Evolutionary conservation across 441 rosid genomes (phyloP), one percentile per base, ranked within the genome.

Genomic region (Populus hybrid): DNA sequence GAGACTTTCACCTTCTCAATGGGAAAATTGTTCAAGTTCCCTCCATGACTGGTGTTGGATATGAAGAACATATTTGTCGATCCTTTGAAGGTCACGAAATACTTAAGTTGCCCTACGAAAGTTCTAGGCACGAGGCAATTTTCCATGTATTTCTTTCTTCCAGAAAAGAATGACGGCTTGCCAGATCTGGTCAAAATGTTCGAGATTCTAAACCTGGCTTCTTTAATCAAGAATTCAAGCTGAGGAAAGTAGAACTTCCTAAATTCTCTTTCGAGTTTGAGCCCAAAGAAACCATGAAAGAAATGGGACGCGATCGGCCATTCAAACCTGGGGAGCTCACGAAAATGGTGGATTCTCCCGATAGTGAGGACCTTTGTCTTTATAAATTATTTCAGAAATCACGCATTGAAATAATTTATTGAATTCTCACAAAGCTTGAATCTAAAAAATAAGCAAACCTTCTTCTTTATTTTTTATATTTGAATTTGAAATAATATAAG

Each of bases 1-100:
- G 59, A 21, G 38, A 32, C 46, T 81, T 81, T 67, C 36, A 73
- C n/a, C 81, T 81, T 9, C 76, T 78, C 14, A 46, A 74, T 20
- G 80, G 82, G 20, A 36, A 38, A 65, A 50, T 20, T 6, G 68
- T 75, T 26, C 64, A 10, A 32, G 76, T 74, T 28, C 80, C 78
- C 10, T 83, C 70, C 64, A 81, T 78, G 82, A 72, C 65, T 0
- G 69, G 40, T 8, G 0, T 4, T 2, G 4, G 0, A 4, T 18
- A 1, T 0, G 40, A 21, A 30, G 5, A 24, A 3, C 14, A 67
- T 3, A 10, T n/a, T 30, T 76, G 70, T 57, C 67, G 67, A 46
- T 11, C 46, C 20, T 36, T 74, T 67, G 66, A 68, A 2, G 73
- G 78, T 32, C 34, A 67, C 67, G 34, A 50, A 10, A 8, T 76